phyloP scores from a whole-genome alignment of 2,329 filamentous ascomycete species.

The Epichloe sp. region DNA sequence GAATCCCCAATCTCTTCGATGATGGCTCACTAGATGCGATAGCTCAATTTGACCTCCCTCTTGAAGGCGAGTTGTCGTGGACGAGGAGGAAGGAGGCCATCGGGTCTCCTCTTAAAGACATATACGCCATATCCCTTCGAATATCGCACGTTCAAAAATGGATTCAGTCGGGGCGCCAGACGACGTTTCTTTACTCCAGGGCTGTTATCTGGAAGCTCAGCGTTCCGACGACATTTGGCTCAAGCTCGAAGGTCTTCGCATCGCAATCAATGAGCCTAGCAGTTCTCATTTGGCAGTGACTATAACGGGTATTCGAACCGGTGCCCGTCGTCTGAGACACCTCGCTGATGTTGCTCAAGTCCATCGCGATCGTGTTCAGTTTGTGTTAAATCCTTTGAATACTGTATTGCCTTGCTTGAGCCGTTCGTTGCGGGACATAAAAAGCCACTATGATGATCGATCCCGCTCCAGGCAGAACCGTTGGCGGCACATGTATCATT shows the following conservation, averaged over 20 bases:
- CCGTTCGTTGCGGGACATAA: conserved; percentile 40
- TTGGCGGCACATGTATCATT: conserved; percentile 47
- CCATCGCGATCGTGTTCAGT: conserved; percentile 34
- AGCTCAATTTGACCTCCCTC: background rate
- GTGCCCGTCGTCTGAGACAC: conserved; percentile 35
- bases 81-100: background rate
- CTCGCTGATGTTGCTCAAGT: conserved; percentile 41
- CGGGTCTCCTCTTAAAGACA: background rate
- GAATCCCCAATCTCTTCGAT: background rate
- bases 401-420: conserved; percentile 42
- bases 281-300: conserved; percentile 34
- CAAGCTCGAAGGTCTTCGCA: conserved; percentile 36
- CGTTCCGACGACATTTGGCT: conserved; percentile 34
- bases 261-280: conserved; percentile 28
- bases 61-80: background rate
- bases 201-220: conserved; percentile 42
- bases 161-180: conserved; percentile 14
- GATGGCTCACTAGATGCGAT: background rate
- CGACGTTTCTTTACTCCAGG: conserved; percentile 30
- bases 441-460: conserved; percentile 35
- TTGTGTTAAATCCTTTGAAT: conserved; percentile 42
- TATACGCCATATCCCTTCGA: background rate
- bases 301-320: conserved; percentile 32
- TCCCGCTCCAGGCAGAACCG: conserved; percentile 32
- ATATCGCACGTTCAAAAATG: conserved; percentile 11